Evolutionary conservation across 2,329 filamentous ascomycete genomes (phyloP).

Genomic region (Cadophora sp.): DNA sequence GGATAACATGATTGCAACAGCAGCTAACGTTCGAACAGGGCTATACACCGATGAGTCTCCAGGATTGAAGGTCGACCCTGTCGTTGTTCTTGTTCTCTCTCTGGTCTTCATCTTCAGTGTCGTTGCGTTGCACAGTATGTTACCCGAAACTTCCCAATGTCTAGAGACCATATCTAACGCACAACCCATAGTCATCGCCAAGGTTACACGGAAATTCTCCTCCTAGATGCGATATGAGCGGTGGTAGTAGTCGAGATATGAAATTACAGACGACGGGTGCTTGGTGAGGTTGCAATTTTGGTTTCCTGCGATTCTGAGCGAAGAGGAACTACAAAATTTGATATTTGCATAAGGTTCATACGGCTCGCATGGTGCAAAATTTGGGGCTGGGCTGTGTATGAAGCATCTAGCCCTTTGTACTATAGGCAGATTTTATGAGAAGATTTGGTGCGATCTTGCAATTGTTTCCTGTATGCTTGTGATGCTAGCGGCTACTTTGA

Average conservation of each 20-base stretch:
- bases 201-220: slow-evolving; percentile 88
- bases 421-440: slow-evolving; percentile 23
- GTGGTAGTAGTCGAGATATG: neutral
- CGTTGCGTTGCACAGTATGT: slow-evolving; percentile 93
- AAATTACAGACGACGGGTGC: neutral
- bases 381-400: slow-evolving; percentile 11
- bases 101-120: slow-evolving; percentile 99
- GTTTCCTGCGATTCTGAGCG: neutral
- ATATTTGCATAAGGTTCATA: slow-evolving; percentile 23
- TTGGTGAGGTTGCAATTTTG: neutral
- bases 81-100: slow-evolving; percentile 94
- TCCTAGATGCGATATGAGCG: slow-evolving; percentile 30
- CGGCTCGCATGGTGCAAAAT: slow-evolving; percentile 12
- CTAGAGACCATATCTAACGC: slow-evolving; percentile 8
- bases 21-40: slow-evolving; percentile 52
- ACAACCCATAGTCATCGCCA: slow-evolving; percentile 80
- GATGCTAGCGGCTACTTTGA: neutral
- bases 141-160: neutral
- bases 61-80: slow-evolving; percentile 95
- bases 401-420: slow-evolving; percentile 13
- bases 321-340: slow-evolving; percentile 18
- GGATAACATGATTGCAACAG: too few relatives aligned
- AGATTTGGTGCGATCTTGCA: slow-evolving; percentile 15
- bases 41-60: slow-evolving; percentile 99
- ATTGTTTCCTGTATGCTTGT: neutral